These are phyloP conservation scores for Daedaleopsis nitida DNA, from an alignment of 768 basidiomycete genomes.

Conservation along the genomic window DNA sequence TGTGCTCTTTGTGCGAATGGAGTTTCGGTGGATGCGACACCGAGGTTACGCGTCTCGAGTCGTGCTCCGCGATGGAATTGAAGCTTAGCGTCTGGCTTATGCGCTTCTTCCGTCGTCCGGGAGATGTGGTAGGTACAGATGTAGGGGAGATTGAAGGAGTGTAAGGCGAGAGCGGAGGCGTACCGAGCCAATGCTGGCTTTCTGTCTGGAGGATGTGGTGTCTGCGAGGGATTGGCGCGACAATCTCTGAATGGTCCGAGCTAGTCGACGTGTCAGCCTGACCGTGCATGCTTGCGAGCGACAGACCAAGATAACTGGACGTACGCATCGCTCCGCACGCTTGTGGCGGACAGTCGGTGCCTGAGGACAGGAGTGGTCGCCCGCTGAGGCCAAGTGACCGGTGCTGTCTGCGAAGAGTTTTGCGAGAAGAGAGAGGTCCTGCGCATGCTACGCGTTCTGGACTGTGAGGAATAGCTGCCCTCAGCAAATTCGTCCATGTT, in stretches of 20 bases:
- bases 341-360: slow-evolving; percentile 18
- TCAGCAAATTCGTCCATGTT: slow-evolving; percentile 20
- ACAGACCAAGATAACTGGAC: slow-evolving; percentile 1
- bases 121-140: slow-evolving; percentile 35
- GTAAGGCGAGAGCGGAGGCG: slow-evolving; percentile 46
- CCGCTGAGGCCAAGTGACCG: slow-evolving; percentile 15
- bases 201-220: slow-evolving; percentile 61
- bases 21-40: slow-evolving; percentile 2
- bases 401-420: slow-evolving; percentile 14
- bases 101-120: slow-evolving; percentile 17
- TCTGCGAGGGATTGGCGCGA: slow-evolving; percentile 67
- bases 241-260: slow-evolving; percentile 47
- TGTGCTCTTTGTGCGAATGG: slow-evolving; percentile 10
- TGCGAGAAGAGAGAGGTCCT: slow-evolving; percentile 21
- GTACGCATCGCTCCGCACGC: slow-evolving; percentile 25
- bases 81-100: slow-evolving; percentile 39
- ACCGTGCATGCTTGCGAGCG: neutral
- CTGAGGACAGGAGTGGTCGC: slow-evolving; percentile 21
- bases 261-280: slow-evolving; percentile 15
- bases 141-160: slow-evolving; percentile 50
- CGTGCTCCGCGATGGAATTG: slow-evolving; percentile 45
- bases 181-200: slow-evolving; percentile 62
- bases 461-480: slow-evolving; percentile 10
- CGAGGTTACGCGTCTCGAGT: slow-evolving; percentile 28
- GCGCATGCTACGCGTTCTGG: slow-evolving; percentile 3